Conservation (phyloP, 1,284 basidiomycete genomes). For the Boletus sp. region DNA sequence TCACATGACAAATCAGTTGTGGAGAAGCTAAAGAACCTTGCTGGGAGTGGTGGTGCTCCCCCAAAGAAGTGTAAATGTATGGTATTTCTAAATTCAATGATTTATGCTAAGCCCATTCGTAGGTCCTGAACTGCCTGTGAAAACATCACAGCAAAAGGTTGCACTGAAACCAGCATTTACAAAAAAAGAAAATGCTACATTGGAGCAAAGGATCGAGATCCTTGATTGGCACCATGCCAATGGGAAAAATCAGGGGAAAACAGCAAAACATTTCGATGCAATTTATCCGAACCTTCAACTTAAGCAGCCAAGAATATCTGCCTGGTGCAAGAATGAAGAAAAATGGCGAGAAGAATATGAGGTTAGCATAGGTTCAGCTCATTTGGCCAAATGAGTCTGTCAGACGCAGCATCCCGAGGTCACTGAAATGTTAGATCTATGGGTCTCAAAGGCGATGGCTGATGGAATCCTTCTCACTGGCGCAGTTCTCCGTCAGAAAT, state of each 20-base stretch:
- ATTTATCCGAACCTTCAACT: slow-evolving; percentile 6
- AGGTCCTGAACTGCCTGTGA: too few species aligned
- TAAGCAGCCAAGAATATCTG: slow-evolving; percentile 2
- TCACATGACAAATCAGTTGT: not conserved
- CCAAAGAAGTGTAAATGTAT: too few species aligned
- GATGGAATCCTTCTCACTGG: not conserved
- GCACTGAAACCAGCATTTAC: too few species aligned
- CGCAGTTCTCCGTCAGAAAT: slow-evolving; percentile 8
- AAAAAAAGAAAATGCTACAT: slow-evolving; percentile 6
- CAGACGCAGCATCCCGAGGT: slow-evolving; percentile 13
- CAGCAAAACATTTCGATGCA: not conserved
- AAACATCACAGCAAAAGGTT: too few species aligned
- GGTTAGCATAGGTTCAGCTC: rapidly evolving
- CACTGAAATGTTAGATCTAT: slow-evolving; percentile 17
- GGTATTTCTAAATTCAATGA: too few species aligned
- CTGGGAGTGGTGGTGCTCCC: not conserved
- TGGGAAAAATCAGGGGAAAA: not conserved
- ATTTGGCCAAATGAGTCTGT: not conserved
- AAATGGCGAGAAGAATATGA: not conserved
- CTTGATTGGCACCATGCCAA: slow-evolving; percentile 13
- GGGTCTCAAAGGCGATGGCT: slow-evolving; percentile 13
- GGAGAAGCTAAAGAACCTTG: not conserved
- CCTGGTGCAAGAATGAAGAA: not conserved
- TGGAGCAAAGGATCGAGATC: slow-evolving; percentile 9
- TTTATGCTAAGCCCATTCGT: too few species aligned